Base-by-base conservation (phyloP, 2,329 filamentous ascomycete species). In the Helotiales sp. region DNA sequence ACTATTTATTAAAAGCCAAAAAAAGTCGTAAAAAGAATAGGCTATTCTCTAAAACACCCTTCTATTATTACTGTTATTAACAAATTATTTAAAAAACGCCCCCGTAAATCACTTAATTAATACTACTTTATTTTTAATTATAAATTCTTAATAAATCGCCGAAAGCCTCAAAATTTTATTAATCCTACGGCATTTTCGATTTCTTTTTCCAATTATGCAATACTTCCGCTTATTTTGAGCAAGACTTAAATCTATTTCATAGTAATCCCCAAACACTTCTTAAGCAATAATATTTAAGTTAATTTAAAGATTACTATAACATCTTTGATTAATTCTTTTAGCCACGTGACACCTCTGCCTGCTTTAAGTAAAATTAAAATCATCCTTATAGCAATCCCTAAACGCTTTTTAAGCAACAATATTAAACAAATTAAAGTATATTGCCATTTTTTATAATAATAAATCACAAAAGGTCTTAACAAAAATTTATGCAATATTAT, bases 401-500 rank as follows among this genome's bases (percentile, higher is more conserved):
- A 55, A 11, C 20, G 13, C 50, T 55, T 13, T 13, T 55, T 22
- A 13, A 55, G 70, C 63, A 59, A 32, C 82, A 30, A 82, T 74
- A 0, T 77, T 65, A n/a, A 85, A 68, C 84, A 71, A 66, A 7
- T 20, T 60, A 0, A 77, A 77, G 40, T 79, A 74, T 58, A 83
- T 67, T 66, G 84, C 34, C 10, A 40, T 32, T 6, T 10, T 13
- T 40, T 15, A 83, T 1, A 76, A 76, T 1, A 85, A 76, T 20
- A 85, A 79, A 72, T 85, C 84, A 32, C 82, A 80, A 60, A 85
- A 78, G 60, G 82, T 84, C 82, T 83, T 32, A 81, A 75, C 68
- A 84, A 81, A 75, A 69, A 84, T 82, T 2, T 79, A 82, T 22
- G 85, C 75, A 11, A 85, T 64, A 69, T 84, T 79, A 55, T 63